Percentiles rank a stretch among this genome's conserved stretches.
Conservation (phyloP, 306 rosid species). For the Crataegus laevigata region DNA sequence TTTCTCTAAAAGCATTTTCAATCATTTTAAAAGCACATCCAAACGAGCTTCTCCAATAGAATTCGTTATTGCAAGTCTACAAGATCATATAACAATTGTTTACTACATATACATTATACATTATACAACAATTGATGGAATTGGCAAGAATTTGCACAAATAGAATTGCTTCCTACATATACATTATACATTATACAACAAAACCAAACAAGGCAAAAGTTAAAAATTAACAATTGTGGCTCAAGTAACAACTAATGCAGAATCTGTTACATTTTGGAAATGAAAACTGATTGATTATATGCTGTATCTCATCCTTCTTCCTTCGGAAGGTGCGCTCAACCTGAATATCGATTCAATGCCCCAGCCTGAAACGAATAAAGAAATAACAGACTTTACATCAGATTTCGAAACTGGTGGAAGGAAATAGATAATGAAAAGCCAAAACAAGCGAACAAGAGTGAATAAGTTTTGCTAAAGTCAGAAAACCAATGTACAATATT, state of each 20-base stretch:
- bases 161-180: not conserved
- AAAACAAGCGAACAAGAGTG: not conserved
- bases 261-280: constrained; percentile 18
- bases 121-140: not conserved
- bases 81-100: no score
- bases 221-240: not conserved
- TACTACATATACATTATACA: no score
- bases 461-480: not conserved
- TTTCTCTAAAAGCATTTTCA: no score
- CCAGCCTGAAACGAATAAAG: constrained; percentile 26
- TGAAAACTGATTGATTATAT: not conserved
- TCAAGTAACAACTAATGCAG: constrained; percentile 15
- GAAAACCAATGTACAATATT: not conserved
- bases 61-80: no score
- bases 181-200: not conserved
- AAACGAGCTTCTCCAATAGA: no score
- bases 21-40: no score
- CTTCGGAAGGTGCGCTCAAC: constrained; percentile 18
- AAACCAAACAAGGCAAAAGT: not conserved
- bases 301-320: constrained; percentile 7
- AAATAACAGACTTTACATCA: not conserved
- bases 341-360: constrained; percentile 15
- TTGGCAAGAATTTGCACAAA: not conserved
- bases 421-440: not conserved
- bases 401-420: not conserved